These are phyloP conservation scores for Lachnellula subtilissima DNA, from an alignment of 2,329 filamentous ascomycete species.

Conservation along the genomic window DNA sequence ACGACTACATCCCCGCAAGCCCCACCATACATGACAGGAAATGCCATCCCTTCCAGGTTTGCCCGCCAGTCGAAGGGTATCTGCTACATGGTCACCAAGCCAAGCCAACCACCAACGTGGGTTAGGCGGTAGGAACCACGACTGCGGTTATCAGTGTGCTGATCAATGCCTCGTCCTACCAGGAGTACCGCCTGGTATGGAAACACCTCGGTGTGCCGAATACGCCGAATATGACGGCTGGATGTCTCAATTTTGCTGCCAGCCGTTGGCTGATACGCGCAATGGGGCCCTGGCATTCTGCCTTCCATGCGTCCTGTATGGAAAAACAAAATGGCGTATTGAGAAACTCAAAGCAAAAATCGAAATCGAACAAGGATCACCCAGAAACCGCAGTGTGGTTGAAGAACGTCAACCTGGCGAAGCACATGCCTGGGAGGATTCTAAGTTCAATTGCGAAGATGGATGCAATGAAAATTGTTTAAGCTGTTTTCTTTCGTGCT, in stretches of 20 bases:
- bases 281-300: constrained; percentile 37
- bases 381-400: too few relatives aligned
- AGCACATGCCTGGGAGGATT: constrained; percentile 38
- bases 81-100: neutral
- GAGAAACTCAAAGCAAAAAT: constrained; percentile 2
- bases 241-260: constrained; percentile 37
- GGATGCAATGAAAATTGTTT: constrained; percentile 37
- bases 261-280: constrained; percentile 25
- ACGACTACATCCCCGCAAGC: too few relatives aligned
- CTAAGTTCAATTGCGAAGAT: constrained; percentile 30
- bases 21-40: too few relatives aligned
- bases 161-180: constrained; percentile 4
- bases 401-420: constrained; percentile 25
- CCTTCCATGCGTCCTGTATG: constrained; percentile 40
- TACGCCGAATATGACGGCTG: constrained; percentile 20
- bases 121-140: neutral
- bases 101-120: neutral
- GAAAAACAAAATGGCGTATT: constrained; percentile 40
- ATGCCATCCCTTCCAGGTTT: neutral
- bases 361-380: too few relatives aligned
- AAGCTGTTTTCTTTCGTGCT: constrained; percentile 23
- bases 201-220: neutral
- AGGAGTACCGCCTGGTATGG: neutral
- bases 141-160: neutral
- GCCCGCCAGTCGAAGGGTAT: neutral